These are phyloP conservation scores for Diplotaxis tenuifolia DNA, from an alignment of 345 rosid genomes.

Conservation along the genomic window DNA sequence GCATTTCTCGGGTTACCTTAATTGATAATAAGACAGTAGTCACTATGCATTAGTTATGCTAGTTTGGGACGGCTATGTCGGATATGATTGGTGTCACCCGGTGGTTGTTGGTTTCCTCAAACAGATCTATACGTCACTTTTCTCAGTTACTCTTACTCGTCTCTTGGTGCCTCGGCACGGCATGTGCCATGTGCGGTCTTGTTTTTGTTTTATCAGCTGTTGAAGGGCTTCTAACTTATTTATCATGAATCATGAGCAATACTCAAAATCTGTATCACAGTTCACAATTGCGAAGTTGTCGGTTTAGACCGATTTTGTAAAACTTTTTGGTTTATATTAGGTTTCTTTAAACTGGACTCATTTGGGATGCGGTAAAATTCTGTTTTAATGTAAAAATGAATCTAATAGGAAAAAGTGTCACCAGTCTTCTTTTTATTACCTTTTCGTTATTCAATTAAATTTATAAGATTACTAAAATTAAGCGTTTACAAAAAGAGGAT, in stretches of 20 bases:
- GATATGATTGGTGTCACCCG: not conserved
- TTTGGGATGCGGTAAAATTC: not conserved
- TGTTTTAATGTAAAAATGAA: not conserved
- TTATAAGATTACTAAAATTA: not conserved
- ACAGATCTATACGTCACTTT: not conserved
- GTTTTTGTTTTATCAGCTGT: not conserved
- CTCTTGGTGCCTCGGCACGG: not conserved
- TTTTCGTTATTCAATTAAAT: not conserved
- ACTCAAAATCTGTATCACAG: not conserved
- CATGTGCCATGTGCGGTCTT: not conserved
- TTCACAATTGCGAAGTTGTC: not conserved
- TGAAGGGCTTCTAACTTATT: not conserved
- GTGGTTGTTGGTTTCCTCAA: not conserved
- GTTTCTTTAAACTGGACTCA: not conserved
- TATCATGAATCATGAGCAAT: not conserved
- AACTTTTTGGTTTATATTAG: not conserved
- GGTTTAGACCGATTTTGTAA: not conserved
- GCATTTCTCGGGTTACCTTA: not conserved
- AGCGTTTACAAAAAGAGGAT: not conserved
- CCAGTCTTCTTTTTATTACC: not conserved
- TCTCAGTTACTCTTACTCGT: not conserved
- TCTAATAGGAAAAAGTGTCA: not conserved
- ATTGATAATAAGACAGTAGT: not conserved
- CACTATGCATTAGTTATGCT: not conserved
- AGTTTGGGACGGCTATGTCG: not conserved